Evolutionary conservation across 192 early-diverging fungal species (phyloP), one percentile per base, ranked within the genome.

Genomic region (Entophlyctis luteolus): DNA sequence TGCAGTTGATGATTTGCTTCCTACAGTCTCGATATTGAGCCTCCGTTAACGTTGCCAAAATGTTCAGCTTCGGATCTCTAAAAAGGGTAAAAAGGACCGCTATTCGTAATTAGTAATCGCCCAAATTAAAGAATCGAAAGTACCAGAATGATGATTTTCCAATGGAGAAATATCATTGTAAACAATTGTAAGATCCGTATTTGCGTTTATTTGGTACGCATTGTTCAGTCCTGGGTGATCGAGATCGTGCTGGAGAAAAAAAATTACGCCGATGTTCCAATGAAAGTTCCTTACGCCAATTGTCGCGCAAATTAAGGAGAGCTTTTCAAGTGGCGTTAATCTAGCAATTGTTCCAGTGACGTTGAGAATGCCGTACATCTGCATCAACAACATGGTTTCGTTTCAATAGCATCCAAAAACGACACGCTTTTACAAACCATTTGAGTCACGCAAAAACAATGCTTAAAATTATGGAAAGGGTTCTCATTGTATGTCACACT

Each of bases 141-240:
- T 42, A 78, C 76, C 76, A 28, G 66, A 31, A 47, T 82, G 80
- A 52, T 82, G 79, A 59, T 82, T 82, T 57, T 82, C 80, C 8
- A 82, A 49, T 3, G 77, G 77, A 0, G 79, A 71, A 32, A 69
- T 70, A 52, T 82, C 79, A 55, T 78, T 82, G 72, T 82, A 82
- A 28, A 82, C 66, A 35, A 82, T 68, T 1, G 80, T 77, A 18
- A 82, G 60, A 6, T 80, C 78, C 25, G 78, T 80, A n/a, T 66
- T 52, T 3, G 76, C 76, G 66, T 80, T 80, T 60, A 80, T 78
- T 75, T 80, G 78, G 70, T 80, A 80, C 2, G 78, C 78, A 47
- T 80, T 80, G 73, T 80, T 80, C 73, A 59, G 72, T 32, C 78
- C 78, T 20, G 76, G 72, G 53, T 75, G 78, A 37, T 78, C 72